Percentiles rank a stretch among this genome's conserved stretches.
phyloP scores from a whole-genome alignment of 2,329 filamentous ascomycete species.

The Microdochium bolleyi region DNA sequence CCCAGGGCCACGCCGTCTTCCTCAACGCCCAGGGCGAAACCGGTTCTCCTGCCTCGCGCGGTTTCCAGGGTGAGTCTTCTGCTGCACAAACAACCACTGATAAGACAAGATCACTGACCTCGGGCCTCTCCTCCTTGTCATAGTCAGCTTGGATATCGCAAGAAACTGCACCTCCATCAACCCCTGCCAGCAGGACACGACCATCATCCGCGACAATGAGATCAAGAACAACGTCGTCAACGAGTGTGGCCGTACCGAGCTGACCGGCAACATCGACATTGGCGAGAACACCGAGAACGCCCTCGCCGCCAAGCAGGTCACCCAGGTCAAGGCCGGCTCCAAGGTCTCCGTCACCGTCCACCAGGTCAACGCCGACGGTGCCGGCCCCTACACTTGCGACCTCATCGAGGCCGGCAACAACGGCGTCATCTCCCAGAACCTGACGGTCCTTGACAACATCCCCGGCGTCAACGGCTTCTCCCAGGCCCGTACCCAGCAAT shows the following conservation, averaged over 20 bases:
- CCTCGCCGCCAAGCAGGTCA: constrained; percentile 34
- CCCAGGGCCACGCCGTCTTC: constrained; percentile 36
- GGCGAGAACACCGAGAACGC: constrained; percentile 46
- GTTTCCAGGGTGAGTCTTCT: constrained; percentile 33
- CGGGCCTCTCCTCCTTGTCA: background rate
- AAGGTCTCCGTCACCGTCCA: constrained; percentile 39
- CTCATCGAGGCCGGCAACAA: constrained; percentile 24
- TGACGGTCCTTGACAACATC: constrained; percentile 50
- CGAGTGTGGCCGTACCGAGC: constrained; percentile 54
- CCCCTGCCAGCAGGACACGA: constrained; percentile 59
- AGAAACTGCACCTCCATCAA: constrained; percentile 56
- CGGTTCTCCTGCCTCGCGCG: constrained; percentile 37
- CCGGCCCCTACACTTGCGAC: constrained; percentile 47
- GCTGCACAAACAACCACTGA: background rate
- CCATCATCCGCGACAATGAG: constrained; percentile 52
- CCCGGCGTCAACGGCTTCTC: constrained; percentile 50
- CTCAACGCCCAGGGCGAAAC: constrained; percentile 34
- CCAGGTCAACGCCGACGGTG: constrained; percentile 46
- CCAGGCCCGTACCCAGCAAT: constrained; percentile 45
- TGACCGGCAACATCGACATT: constrained; percentile 54
- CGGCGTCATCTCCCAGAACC: constrained; percentile 34
- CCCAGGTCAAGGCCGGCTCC: constrained; percentile 37
- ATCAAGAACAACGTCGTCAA: constrained; percentile 44
- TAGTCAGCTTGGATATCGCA: constrained; percentile 45
- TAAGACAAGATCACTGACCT: background rate